Evolutionary conservation across 202 grass and related monocot species (phyloP).

Genomic region (Carex arenaria): DNA sequence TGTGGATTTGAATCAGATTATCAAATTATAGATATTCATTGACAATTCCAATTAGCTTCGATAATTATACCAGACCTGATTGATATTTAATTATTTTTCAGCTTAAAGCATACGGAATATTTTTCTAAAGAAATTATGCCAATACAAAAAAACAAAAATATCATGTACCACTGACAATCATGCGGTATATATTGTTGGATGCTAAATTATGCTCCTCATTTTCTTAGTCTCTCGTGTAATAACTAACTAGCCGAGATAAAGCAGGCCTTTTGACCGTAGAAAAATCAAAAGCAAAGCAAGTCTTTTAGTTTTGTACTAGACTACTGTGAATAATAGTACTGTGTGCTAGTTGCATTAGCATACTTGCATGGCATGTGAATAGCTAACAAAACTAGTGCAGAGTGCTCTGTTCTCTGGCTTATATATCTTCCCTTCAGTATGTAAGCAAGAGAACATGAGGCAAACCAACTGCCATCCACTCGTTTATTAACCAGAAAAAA

Average conservation of each 20-base stretch:
- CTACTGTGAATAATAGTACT: neutral
- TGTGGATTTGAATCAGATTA: too few species aligned
- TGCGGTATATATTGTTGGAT: neutral
- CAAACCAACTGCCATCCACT: neutral
- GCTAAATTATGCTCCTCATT: neutral
- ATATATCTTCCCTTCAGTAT: neutral
- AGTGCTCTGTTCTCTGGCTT: neutral
- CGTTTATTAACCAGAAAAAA: neutral
- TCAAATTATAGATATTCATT: too few species aligned
- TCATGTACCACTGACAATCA: neutral
- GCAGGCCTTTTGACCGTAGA: neutral
- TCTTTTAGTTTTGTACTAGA: neutral
- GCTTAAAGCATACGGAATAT: neutral
- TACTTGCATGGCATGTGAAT: neutral
- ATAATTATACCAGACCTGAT: too few species aligned
- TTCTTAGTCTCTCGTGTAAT: neutral
- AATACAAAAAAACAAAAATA: neutral
- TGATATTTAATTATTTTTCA: too few species aligned
- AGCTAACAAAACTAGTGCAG: neutral
- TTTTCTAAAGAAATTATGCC: neutral
- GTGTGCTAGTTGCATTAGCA: neutral
- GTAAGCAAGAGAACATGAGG: neutral
- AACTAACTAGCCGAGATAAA: neutral
- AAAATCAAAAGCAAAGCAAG: slow-evolving; percentile 6
- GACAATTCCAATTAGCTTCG: too few species aligned